A percentile compares a stretch with the other conserved stretches of the same genome.
Conservation (phyloP, 2,329 filamentous ascomycete genomes). For the Aspergillus sp. region DNA sequence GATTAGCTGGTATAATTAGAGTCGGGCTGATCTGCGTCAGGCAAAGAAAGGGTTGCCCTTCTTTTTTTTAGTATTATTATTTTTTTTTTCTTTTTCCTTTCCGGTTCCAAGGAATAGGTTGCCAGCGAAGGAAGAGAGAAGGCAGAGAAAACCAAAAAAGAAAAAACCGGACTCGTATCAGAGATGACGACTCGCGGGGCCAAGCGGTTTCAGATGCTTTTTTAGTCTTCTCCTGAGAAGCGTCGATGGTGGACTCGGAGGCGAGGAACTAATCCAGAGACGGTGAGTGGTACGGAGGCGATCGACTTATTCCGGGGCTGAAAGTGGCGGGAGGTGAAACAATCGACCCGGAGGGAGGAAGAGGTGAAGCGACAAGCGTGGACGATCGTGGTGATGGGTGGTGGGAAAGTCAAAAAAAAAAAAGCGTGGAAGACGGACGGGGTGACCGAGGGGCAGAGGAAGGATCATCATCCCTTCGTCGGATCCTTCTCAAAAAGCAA, state of each 20-base stretch:
- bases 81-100: not conserved
- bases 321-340: conserved; percentile 19
- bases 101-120: not conserved
- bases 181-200: not conserved
- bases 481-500: not conserved
- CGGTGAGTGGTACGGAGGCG: conserved; percentile 1
- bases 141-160: not conserved
- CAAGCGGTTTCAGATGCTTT: conserved; percentile 5
- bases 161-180: not conserved
- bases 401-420: not conserved
- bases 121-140: not conserved
- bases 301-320: conserved; percentile 5
- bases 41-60: not conserved
- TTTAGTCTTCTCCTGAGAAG: not conserved
- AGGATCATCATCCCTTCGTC: not conserved
- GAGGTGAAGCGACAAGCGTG: conserved; percentile 2
- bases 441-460: not conserved
- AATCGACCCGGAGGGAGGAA: conserved; percentile 1
- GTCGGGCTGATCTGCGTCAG: conserved; percentile 11
- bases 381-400: conserved; percentile 7
- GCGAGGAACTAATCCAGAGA: not conserved
- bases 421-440: conserved; percentile 1
- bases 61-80: not conserved
- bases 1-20: conserved; percentile 3
- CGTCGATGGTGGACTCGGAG: not conserved